These are phyloP conservation scores for Sphagnum tenellum DNA, from an alignment of 225 moss, liverwort and hornwort species.

Conservation along the genomic window DNA sequence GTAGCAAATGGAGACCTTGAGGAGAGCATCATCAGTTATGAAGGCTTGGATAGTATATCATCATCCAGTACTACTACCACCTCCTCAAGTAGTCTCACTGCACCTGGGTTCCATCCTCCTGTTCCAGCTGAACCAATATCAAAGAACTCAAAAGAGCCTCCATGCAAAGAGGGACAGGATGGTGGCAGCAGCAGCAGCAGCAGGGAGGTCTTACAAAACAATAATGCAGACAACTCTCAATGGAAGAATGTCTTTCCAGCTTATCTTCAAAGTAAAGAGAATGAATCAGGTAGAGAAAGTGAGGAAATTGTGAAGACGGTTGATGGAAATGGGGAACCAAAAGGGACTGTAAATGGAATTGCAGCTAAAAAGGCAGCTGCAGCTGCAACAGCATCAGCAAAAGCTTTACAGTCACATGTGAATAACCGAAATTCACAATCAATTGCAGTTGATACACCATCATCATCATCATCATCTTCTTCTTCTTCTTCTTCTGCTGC, in stretches of 20 bases:
- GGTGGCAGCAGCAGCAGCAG: too few relatives aligned
- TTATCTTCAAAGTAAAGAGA: conserved; percentile 80
- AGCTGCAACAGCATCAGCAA: conserved; percentile 77
- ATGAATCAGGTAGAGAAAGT: conserved; percentile 58
- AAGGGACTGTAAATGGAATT: conserved; percentile 46
- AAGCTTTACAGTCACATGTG: conserved; percentile 71
- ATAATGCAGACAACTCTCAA: conserved; percentile 31
- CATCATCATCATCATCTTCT: conserved; percentile 41
- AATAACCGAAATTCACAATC: conserved; percentile 43
- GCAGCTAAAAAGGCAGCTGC: conserved; percentile 84
- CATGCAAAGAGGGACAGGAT: too few relatives aligned
- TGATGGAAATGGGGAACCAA: conserved; percentile 31
- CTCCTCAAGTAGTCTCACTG: too few relatives aligned
- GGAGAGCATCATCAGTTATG: too few relatives aligned
- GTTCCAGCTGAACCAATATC: too few relatives aligned
- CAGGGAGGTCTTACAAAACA: too few relatives aligned
- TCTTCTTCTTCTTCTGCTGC: conserved; percentile 55
- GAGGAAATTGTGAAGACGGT: conserved; percentile 39
- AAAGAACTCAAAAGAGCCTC: too few relatives aligned
- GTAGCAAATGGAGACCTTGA: too few relatives aligned
- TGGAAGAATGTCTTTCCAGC: conserved; percentile 92
- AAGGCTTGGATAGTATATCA: too few relatives aligned
- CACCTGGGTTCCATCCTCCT: too few relatives aligned
- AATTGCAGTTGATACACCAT: conserved; percentile 31
- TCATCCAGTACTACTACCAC: too few relatives aligned